Evolutionary conservation across 805 yeast species (phyloP).

Genomic region (Wickerhamiella lipophila): DNA sequence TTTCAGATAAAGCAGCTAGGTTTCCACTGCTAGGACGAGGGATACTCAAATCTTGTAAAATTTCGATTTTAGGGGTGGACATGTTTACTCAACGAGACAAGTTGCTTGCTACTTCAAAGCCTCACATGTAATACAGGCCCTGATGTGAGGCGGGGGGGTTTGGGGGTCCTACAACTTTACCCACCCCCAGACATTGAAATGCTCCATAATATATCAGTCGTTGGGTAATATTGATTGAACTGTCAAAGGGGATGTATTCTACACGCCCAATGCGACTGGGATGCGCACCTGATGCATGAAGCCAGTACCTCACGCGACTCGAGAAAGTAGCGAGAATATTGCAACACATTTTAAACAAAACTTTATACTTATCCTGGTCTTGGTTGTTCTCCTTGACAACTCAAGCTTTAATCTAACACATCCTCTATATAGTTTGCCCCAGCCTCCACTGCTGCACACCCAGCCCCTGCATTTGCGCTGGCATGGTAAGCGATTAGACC

Average conservation of each 20-base stretch:
- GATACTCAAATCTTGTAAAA: slow-evolving; percentile 18
- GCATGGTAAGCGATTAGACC: background rate
- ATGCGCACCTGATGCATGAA: background rate
- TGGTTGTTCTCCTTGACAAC: too few species aligned
- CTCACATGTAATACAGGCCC: background rate
- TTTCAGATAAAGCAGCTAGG: slow-evolving; percentile 21
- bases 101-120: background rate
- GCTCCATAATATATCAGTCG: too few species aligned
- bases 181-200: background rate
- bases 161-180: background rate
- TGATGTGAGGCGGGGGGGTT: too few species aligned
- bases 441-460: background rate
- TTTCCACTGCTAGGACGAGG: slow-evolving; percentile 24
- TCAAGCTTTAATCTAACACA: background rate
- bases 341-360: too few species aligned
- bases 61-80: slow-evolving; percentile 7
- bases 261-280: background rate
- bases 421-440: background rate
- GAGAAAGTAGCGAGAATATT: too few species aligned
- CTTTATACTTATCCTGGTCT: too few species aligned
- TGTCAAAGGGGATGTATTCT: too few species aligned
- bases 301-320: too few species aligned
- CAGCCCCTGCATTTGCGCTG: background rate
- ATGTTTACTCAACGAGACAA: background rate
- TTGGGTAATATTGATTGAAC: too few species aligned